Evolutionary conservation across 192 early-diverging fungal species (phyloP), one percentile per base, ranked within the genome.

Genomic region (Gamsiella multidivaricata): DNA sequence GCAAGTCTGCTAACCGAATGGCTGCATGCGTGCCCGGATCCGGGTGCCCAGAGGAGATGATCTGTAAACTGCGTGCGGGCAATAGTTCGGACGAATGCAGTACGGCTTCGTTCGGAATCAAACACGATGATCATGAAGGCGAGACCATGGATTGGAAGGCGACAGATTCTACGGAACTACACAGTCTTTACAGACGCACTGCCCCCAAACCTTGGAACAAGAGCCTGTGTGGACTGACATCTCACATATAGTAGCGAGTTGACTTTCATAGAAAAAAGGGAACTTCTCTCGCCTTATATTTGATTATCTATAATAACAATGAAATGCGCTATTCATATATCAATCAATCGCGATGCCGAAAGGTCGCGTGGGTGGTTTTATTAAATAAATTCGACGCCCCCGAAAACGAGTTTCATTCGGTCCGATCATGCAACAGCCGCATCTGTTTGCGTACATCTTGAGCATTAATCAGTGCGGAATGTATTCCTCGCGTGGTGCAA

Each of bases 1-100:
- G 46, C 49, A 83, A 83, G 50, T 83, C 82, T 22, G 65, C 80
- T 8, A 43, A 43, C 39, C 37, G 39, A 5, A 37, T 59, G 20
- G 39, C 67, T 18, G 67, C 56, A 34, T 69, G 67, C 29, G 50
- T 50, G 1, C n/a, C 50, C n/a, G 58, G 56, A 10, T 50, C 55
- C 15, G n/a, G 36, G 14, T 69, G 67, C 57, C 36, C 49, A 14
- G 47, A 28, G 11, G 56, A 59, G 57, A 69, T 69, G 57, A 69
- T 69, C 28, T 69, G 67, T 22, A 57, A 69, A 11, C 22, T 69
- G 41, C 56, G 67, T 25, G 67, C 67, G 7, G 67, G 67, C 49
- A 69, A 69, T 47, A 69, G 67, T 29, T 61, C 67, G 5, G 67
- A 69, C 20, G 25, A 56, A 7, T 69, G 67, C 57, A 42, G 49